A percentile compares a stretch with the other conserved stretches of the same genome.
phyloP scores from a whole-genome alignment of 2,329 filamentous ascomycete genomes.

The Elsinoe necatrix region DNA sequence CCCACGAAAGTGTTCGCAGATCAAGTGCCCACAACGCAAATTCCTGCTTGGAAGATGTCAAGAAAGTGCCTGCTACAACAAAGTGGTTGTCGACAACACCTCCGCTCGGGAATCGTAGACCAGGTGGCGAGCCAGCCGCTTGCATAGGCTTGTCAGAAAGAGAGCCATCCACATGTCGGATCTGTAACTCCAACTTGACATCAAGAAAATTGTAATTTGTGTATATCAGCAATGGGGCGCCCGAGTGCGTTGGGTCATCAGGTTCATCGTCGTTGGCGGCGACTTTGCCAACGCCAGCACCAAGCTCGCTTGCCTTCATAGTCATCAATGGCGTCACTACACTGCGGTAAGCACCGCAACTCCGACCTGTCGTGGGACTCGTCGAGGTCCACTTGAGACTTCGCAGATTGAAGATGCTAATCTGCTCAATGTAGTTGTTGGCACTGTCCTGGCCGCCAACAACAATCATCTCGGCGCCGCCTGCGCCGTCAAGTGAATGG shows the following conservation, averaged over 20 bases:
- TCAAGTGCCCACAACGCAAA: constrained; percentile 96
- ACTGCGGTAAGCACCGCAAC: constrained; percentile 91
- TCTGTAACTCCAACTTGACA: constrained; percentile 88
- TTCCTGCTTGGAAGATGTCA: constrained; percentile 96
- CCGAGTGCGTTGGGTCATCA: constrained; percentile 29
- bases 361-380: constrained; percentile 67
- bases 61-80: constrained; percentile 91
- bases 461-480: constrained; percentile 93
- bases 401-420: constrained; percentile 93
- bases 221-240: constrained; percentile 81
- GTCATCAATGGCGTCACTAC: constrained; percentile 78
- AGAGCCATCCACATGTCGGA: constrained; percentile 73
- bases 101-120: constrained; percentile 89
- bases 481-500: constrained; percentile 78
- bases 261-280: constrained; percentile 29
- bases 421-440: constrained; percentile 99
- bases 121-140: constrained; percentile 76
- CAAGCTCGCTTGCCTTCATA: constrained; percentile 57
- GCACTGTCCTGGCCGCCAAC: constrained; percentile 92
- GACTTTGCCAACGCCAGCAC: constrained; percentile 44
- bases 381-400: constrained; percentile 95
- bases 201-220: constrained; percentile 99
- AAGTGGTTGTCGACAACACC: constrained; percentile 94
- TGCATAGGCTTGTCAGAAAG: constrained; percentile 85
- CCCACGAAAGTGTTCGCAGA: constrained; percentile 81